Conservation (phyloP, 202 grass and related monocot genomes). For the Schoenoplectus tabernaemontani region DNA sequence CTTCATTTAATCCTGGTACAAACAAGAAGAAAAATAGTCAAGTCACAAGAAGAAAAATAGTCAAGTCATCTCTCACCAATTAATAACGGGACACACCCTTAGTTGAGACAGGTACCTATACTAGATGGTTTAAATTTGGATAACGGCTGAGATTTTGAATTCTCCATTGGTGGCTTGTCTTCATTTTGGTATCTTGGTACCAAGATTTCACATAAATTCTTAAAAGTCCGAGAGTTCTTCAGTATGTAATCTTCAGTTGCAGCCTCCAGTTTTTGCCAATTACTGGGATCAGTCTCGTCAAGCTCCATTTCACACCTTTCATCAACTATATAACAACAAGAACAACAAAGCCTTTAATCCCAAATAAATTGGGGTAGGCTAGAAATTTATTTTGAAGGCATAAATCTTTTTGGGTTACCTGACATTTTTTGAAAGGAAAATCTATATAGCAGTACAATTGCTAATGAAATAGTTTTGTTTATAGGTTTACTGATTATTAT, state of each 20-base stretch:
- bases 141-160: slow-evolving; percentile 60
- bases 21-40: slow-evolving; percentile 16
- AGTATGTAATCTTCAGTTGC: slow-evolving; percentile 94
- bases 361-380: too few relatives aligned
- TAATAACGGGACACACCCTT: not conserved
- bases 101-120: slow-evolving; percentile 41
- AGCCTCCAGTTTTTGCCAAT: slow-evolving; percentile 89
- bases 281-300: slow-evolving; percentile 85
- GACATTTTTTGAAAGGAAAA: not conserved
- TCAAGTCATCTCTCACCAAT: not conserved
- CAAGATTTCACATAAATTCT: slow-evolving; percentile 75
- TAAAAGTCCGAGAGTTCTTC: slow-evolving; percentile 63
- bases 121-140: slow-evolving; percentile 54
- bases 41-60: too few relatives aligned
- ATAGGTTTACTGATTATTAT: not conserved
- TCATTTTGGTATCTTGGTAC: slow-evolving; percentile 68
- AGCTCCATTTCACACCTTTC: slow-evolving; percentile 96
- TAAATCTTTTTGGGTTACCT: not conserved
- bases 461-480: too few relatives aligned
- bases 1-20: slow-evolving; percentile 51
- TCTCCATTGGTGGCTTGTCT: slow-evolving; percentile 49
- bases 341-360: too few relatives aligned
- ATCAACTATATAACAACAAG: too few relatives aligned
- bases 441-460: not conserved
- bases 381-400: too few relatives aligned